Base-by-base conservation (phyloP, 345 rosid species). In the Capsella bursapastoris region DNA sequence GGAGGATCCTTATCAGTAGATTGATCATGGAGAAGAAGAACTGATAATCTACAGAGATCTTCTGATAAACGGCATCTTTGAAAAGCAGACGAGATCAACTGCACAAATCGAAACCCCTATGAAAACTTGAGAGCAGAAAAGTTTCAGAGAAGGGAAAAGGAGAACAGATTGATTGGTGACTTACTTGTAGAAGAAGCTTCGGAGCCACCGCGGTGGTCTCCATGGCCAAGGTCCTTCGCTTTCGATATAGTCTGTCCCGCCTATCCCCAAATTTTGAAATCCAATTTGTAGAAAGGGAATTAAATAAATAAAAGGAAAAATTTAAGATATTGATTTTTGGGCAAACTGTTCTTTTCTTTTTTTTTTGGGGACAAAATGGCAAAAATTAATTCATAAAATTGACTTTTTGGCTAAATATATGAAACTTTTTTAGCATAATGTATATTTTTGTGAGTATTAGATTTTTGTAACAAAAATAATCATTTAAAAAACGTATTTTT, bases 1-100 rank as follows among this genome's bases (percentile, higher is more conserved):
- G 88, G 75, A 66, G 84, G 70, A 73, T 68, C 76, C 7, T 53
- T 22, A n/a, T 56, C 40, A 6, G 68, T 62, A 61, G 82, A 78
- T 49, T 74, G 73, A 73, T 69, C 72, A 75, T 2, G 2, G 25
- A 22, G 25, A 22, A 93, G 84, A 56, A 78, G 80, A 52, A 87
- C 79, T 1, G 96, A 91, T 74, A 93, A 71, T 72, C 94, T 77
- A 81, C 94, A 91, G 31, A 84, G 79, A 82, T 83, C 82, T 60
- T 86, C 84, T n/a, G 89, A 68, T 57, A 81, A 80, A 11, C 94
- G 87, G 76, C 97, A 93, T 83, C 98, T 78, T 79, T 85, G 94
- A 71, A 88, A 82, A 40, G 96, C 90, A 8, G 80, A 68, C 8
- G 88, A 89, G 75, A 91, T 83, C 57, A 88, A 77, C 98, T 91